Conservation (phyloP, 768 basidiomycete genomes). For the Xerocomellus chrysenteron region DNA sequence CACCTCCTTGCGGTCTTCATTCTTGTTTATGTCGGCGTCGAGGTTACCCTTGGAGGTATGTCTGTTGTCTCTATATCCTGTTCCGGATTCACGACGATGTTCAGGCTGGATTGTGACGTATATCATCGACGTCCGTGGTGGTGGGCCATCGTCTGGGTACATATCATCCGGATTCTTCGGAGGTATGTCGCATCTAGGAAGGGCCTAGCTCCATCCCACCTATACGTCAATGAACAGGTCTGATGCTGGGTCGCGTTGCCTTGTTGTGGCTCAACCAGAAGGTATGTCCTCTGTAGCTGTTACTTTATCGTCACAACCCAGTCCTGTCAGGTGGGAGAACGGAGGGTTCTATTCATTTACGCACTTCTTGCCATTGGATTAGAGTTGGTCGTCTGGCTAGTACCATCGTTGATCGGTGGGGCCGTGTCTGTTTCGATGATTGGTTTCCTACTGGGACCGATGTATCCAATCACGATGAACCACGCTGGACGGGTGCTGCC, state of each 20-base stretch:
- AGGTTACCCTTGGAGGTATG: slow-evolving; percentile 49
- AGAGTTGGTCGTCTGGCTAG: slow-evolving; percentile 58
- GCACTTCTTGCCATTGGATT: slow-evolving; percentile 52
- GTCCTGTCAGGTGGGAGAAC: slow-evolving; percentile 49
- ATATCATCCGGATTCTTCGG: slow-evolving; percentile 47
- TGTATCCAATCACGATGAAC: no score
- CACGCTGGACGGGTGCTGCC: no score
- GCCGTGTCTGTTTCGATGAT: slow-evolving; percentile 4
- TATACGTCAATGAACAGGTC: slow-evolving; percentile 36
- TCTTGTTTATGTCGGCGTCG: slow-evolving; percentile 68
- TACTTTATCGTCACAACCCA: background rate
- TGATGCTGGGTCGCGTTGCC: slow-evolving; percentile 53
- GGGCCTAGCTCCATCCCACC: background rate
- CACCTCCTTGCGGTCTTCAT: slow-evolving; percentile 64
- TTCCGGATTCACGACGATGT: background rate
- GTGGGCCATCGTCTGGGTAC: slow-evolving; percentile 35
- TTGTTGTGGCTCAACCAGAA: slow-evolving; percentile 57
- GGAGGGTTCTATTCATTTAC: slow-evolving; percentile 52
- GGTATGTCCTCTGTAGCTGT: slow-evolving; percentile 24
- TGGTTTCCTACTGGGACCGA: no score
- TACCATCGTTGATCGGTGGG: slow-evolving; percentile 50
- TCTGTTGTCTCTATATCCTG: slow-evolving; percentile 10
- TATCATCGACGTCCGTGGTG: slow-evolving; percentile 42
- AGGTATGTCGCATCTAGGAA: slow-evolving; percentile 34
- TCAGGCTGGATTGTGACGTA: slow-evolving; percentile 74